Evolutionary conservation across 495 filamentous ascomycete genomes (phyloP).

Genomic region (Xylaria bambusicola): DNA sequence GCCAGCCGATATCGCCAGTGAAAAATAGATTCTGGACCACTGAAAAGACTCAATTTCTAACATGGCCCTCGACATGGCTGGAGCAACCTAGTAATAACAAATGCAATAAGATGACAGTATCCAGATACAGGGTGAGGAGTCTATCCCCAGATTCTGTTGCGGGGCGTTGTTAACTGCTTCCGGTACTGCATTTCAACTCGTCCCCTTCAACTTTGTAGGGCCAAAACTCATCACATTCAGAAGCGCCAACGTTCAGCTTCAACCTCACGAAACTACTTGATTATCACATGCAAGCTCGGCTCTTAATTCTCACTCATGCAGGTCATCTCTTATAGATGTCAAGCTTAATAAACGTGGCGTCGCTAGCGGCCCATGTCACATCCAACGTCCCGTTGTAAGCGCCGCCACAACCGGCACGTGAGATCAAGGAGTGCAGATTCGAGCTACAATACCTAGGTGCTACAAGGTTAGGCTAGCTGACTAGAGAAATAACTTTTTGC

Average conservation of each 20-base stretch:
- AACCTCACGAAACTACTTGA: background rate
- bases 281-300: constrained; percentile 16
- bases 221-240: background rate
- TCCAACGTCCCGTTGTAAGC: constrained; percentile 3
- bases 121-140: background rate
- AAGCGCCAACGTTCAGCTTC: background rate
- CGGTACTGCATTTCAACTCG: background rate
- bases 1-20: no score
- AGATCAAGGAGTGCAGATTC: background rate
- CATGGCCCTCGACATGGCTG: no score
- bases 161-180: background rate
- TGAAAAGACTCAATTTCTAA: no score
- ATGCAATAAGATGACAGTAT: background rate
- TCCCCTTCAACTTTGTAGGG: background rate
- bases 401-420: constrained; percentile 7
- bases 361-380: background rate
- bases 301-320: background rate
- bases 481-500: no score
- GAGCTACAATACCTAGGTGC: background rate
- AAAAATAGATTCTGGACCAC: no score
- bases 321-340: background rate
- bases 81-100: background rate
- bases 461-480: no score
- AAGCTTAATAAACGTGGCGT: constrained; percentile 7
- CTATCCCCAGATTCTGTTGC: no score